A percentile compares a stretch with the other conserved stretches of the same genome.
phyloP scores from a whole-genome alignment of 2,329 filamentous ascomycete species.

The Ascocoryne sarcoides region DNA sequence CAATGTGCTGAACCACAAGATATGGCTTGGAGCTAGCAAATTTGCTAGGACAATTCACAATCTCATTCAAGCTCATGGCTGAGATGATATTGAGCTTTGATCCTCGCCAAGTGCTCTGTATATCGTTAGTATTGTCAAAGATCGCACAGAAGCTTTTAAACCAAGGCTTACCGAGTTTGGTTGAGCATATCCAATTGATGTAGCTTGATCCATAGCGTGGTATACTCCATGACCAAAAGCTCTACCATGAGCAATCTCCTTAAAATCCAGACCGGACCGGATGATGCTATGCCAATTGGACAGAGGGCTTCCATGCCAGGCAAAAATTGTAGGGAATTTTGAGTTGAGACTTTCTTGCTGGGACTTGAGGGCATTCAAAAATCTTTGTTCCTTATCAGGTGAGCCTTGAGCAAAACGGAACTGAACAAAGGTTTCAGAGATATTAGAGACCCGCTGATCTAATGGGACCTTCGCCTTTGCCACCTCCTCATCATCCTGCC shows the following conservation, averaged over 20 bases:
- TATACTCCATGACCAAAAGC: constrained; percentile 75
- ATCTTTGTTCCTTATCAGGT: constrained; percentile 75
- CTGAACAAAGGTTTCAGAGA: constrained; percentile 58
- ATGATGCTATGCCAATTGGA: constrained; percentile 87
- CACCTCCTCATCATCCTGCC: constrained; percentile 19
- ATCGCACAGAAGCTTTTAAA: too few species aligned
- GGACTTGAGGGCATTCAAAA: constrained; percentile 51
- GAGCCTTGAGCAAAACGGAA: constrained; percentile 85
- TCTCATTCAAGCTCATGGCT: constrained; percentile 72
- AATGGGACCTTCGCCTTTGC: constrained; percentile 17
- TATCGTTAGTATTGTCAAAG: neutral
- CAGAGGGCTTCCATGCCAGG: constrained; percentile 74
- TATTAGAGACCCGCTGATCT: constrained; percentile 44
- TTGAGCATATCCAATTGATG: constrained; percentile 35
- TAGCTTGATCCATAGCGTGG: constrained; percentile 52
- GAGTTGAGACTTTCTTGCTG: constrained; percentile 29
- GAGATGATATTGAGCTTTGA: constrained; percentile 51
- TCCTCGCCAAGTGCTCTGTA: constrained; percentile 47
- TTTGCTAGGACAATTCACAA: constrained; percentile 62
- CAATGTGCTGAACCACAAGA: constrained; percentile 64
- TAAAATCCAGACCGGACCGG: constrained; percentile 70
- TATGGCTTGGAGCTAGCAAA: constrained; percentile 50
- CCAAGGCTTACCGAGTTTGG: constrained; percentile 10
- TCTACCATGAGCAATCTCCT: constrained; percentile 53
- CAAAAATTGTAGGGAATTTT: constrained; percentile 63